Conservation (phyloP, 73 alveolate genomes). For the Effrenium voratum region DNA sequence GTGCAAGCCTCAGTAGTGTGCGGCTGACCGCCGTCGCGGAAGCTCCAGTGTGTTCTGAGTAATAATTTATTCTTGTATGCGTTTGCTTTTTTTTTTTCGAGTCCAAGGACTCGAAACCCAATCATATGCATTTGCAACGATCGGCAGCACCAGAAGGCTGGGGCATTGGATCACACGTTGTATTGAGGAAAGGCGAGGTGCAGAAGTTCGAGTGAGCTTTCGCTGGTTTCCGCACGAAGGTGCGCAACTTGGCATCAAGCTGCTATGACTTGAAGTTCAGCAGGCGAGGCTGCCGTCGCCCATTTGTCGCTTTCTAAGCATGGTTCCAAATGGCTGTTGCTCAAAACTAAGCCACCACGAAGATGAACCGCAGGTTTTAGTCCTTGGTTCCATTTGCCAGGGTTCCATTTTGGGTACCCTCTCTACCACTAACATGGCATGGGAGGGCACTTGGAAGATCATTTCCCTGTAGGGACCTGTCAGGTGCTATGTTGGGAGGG, state of each 20-base stretch:
- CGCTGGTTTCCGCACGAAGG: slow-evolving; percentile 89
- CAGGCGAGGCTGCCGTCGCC: too few relatives aligned
- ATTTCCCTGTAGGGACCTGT: too few relatives aligned
- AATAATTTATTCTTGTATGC: background rate
- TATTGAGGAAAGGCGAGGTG: background rate
- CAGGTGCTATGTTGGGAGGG: too few relatives aligned
- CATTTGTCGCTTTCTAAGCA: too few relatives aligned
- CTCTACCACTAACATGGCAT: too few relatives aligned
- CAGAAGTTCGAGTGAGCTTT: background rate
- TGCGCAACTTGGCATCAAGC: slow-evolving; percentile 95
- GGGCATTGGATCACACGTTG: background rate
- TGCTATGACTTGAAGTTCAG: slow-evolving; percentile 96
- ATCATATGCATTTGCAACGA: slow-evolving; percentile 98
- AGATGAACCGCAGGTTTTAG: too few relatives aligned
- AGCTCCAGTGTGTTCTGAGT: background rate
- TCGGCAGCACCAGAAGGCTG: slow-evolving; percentile 80
- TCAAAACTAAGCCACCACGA: too few relatives aligned
- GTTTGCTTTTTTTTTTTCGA: background rate
- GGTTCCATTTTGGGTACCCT: too few relatives aligned
- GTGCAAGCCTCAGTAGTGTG: background rate
- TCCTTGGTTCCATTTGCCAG: too few relatives aligned
- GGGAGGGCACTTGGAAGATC: too few relatives aligned
- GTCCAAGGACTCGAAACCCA: slow-evolving; percentile 96
- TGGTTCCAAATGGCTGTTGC: too few relatives aligned
- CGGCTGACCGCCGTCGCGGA: background rate